Percentiles rank a stretch among this genome's conserved stretches.
Evolutionary conservation across 1,284 basidiomycete genomes (phyloP).

Genomic region (Sporisorium graminicola): DNA sequence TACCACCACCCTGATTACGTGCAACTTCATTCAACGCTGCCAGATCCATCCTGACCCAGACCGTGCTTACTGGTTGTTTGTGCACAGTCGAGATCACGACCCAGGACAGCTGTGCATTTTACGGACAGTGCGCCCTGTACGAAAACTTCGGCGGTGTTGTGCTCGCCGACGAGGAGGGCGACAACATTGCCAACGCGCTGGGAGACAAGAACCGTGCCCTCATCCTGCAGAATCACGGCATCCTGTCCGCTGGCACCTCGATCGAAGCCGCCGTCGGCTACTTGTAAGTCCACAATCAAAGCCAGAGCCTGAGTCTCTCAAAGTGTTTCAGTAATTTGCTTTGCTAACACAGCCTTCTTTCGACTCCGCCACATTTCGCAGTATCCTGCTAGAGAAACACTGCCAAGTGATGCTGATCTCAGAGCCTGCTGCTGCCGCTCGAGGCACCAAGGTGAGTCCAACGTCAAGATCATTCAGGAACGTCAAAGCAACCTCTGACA

Average conservation of each 20-base stretch:
- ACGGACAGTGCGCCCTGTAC: conserved; percentile 66
- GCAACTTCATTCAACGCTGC: not conserved
- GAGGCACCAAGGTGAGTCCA: conserved; percentile 33
- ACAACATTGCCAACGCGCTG: conserved; percentile 74
- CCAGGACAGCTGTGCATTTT: conserved; percentile 70
- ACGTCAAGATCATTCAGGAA: not conserved
- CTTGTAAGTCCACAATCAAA: conserved; percentile 26
- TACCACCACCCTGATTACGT: not conserved
- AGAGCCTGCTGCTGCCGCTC: conserved; percentile 70
- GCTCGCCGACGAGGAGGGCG: conserved; percentile 75
- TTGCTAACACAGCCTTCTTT: not conserved
- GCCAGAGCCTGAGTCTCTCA: no score
- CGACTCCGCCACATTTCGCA: not conserved
- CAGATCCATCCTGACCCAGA: not conserved
- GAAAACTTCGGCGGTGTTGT: conserved; percentile 75
- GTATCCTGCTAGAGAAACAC: conserved; percentile 71
- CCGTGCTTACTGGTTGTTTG: not conserved
- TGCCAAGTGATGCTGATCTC: conserved; percentile 75
- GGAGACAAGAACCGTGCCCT: conserved; percentile 72
- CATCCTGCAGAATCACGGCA: conserved; percentile 74
- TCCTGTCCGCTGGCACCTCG: conserved; percentile 73
- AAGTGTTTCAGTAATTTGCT: no score
- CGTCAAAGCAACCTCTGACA: not conserved
- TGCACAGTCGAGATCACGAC: conserved; percentile 70
- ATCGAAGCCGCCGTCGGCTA: conserved; percentile 72